Evolutionary conservation across 176 grass and related monocot species (phyloP).

Genomic region (Phyllostachys edulis): DNA sequence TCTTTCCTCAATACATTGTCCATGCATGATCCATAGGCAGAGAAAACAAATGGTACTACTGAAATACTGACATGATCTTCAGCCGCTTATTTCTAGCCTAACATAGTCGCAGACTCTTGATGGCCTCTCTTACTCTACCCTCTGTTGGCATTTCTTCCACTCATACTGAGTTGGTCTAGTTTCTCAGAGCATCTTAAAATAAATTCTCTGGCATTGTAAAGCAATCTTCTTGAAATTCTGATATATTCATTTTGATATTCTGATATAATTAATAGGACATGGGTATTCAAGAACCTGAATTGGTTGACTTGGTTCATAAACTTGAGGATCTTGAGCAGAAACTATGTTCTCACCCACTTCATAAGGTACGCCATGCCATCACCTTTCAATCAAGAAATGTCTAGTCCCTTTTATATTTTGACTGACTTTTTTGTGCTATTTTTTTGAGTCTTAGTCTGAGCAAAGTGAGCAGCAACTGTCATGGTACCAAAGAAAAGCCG

Average conservation of each 20-base stretch:
- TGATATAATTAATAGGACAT: constrained; percentile 68
- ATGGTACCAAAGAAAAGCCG: constrained; percentile 93
- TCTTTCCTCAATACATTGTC: constrained; percentile 25
- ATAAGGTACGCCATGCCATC: constrained; percentile 52
- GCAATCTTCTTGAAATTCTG: background rate
- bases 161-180: constrained; percentile 1
- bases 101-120: background rate
- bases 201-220: constrained; percentile 25
- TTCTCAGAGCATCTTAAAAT: constrained; percentile 19
- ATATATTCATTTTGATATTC: constrained; percentile 10
- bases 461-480: constrained; percentile 94
- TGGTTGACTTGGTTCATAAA: constrained; percentile 81
- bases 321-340: constrained; percentile 86
- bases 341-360: constrained; percentile 68
- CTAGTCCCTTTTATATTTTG: background rate
- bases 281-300: constrained; percentile 82
- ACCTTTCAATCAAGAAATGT: constrained; percentile 28
- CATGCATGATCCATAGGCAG: background rate
- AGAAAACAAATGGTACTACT: background rate
- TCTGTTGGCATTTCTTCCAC: constrained; percentile 11
- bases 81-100: constrained; percentile 17
- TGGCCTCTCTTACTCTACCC: constrained; percentile 7
- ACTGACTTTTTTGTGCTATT: constrained; percentile 8
- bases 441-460: constrained; percentile 49
- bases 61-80: constrained; percentile 1